Conservation (phyloP, 1,284 basidiomycete species). For the Leccinum ponderosum region DNA sequence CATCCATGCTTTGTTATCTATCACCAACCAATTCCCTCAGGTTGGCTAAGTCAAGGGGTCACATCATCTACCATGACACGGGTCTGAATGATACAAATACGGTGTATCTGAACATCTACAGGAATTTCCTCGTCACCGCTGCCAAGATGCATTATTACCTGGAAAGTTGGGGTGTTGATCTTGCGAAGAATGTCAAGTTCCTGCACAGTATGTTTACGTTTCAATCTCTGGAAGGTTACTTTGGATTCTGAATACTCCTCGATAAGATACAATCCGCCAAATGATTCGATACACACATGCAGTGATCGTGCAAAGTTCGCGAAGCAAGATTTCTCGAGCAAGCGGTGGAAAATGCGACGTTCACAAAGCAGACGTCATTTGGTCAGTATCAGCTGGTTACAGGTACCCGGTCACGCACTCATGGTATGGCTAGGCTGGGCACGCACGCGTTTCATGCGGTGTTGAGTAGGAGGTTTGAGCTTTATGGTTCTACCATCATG, state of each 20-base stretch:
- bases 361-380: conserved; percentile 55
- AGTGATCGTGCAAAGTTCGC: conserved; percentile 49
- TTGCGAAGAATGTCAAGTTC: conserved; percentile 46
- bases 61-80: conserved; percentile 79
- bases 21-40: conserved; percentile 37
- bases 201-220: conserved; percentile 49
- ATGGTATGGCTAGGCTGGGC: conserved; percentile 65
- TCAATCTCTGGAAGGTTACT: conserved; percentile 6
- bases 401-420: conserved; percentile 1
- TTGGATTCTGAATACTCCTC: background rate
- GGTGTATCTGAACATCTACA: conserved; percentile 82
- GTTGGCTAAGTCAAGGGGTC: conserved; percentile 62
- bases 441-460: conserved; percentile 73
- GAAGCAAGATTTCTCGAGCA: conserved; percentile 43
- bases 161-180: conserved; percentile 52
- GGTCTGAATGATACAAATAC: conserved; percentile 63
- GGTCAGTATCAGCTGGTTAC: conserved; percentile 46
- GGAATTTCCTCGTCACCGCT: conserved; percentile 80
- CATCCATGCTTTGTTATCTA: background rate
- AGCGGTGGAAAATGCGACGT: conserved; percentile 43
- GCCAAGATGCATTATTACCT: conserved; percentile 91
- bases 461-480: conserved; percentile 55
- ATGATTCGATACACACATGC: conserved; percentile 57
- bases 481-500: conserved; percentile 48
- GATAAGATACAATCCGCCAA: conserved; percentile 57